A percentile compares a stretch with the other conserved stretches of the same genome.
phyloP scores from a whole-genome alignment of 192 early-diverging fungal genomes.

The Lobosporangium transversale region DNA sequence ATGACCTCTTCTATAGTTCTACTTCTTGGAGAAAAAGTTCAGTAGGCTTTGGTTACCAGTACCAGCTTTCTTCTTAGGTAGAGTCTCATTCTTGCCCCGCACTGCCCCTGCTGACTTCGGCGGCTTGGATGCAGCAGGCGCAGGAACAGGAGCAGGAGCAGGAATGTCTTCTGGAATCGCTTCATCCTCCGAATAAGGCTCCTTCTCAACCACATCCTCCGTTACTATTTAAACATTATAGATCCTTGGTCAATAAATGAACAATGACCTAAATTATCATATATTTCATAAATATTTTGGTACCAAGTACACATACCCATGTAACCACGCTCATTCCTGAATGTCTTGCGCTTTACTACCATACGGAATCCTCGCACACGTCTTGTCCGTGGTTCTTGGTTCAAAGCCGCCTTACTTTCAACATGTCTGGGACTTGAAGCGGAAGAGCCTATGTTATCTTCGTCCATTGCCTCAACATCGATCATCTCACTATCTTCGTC shows the following conservation, averaged over 20 bases:
- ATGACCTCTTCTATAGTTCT: background rate
- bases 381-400: background rate
- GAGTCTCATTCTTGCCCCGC: background rate
- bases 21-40: slow-evolving; percentile 39
- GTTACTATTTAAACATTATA: slow-evolving; percentile 25
- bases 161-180: background rate
- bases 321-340: slow-evolving; percentile 41
- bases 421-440: background rate
- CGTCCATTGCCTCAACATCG: slow-evolving; percentile 30
- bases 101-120: background rate
- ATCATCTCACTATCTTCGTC: slow-evolving; percentile 44
- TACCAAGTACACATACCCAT: slow-evolving; percentile 44
- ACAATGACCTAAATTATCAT: too few relatives aligned
- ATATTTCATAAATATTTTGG: background rate
- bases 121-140: background rate
- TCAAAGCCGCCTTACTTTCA: background rate
- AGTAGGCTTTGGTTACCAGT: slow-evolving; percentile 42
- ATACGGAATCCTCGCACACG: slow-evolving; percentile 21
- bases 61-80: slow-evolving; percentile 28
- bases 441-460: background rate
- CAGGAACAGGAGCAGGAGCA: slow-evolving; percentile 5
- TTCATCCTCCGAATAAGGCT: slow-evolving; percentile 38
- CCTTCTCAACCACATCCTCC: slow-evolving; percentile 33
- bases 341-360: slow-evolving; percentile 38
- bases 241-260: too few relatives aligned